These are phyloP conservation scores for Paulownia fortunei DNA, from an alignment of 257 asterid species.

Conservation along the genomic window DNA sequence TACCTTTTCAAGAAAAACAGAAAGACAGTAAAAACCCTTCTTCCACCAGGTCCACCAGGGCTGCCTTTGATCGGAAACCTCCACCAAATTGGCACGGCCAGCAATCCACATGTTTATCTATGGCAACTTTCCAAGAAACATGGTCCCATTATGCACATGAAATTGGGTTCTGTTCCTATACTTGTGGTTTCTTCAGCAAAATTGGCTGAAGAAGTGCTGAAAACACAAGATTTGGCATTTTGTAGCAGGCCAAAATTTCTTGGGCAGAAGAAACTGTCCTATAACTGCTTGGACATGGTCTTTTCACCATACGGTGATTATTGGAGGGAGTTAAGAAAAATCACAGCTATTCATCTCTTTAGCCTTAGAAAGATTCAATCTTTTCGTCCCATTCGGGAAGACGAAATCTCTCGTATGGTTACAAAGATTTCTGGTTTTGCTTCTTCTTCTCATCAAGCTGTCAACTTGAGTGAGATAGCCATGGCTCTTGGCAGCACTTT, in stretches of 20 bases:
- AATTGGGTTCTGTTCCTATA: neutral
- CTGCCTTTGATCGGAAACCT: slow-evolving; percentile 39
- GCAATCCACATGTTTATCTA: neutral
- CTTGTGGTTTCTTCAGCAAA: slow-evolving; percentile 27
- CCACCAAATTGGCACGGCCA: slow-evolving; percentile 3
- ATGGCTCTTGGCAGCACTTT: neutral
- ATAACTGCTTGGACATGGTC: slow-evolving; percentile 17
- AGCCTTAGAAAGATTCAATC: slow-evolving; percentile 4
- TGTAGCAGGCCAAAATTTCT: slow-evolving; percentile 19
- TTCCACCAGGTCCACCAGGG: slow-evolving; percentile 36
- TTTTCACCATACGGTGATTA: slow-evolving; percentile 12
- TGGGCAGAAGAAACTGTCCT: neutral
- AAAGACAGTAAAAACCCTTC: neutral
- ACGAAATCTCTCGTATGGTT: neutral
- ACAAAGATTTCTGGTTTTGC: neutral
- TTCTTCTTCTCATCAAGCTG: neutral
- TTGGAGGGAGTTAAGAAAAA: slow-evolving; percentile 31
- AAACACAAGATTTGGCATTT: slow-evolving; percentile 30
- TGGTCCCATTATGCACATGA: slow-evolving; percentile 14
- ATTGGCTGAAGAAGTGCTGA: slow-evolving; percentile 24
- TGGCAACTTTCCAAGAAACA: slow-evolving; percentile 18
- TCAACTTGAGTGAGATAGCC: slow-evolving; percentile 8
- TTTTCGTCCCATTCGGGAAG: slow-evolving; percentile 22
- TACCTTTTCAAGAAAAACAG: neutral
- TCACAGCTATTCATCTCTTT: neutral